Evolutionary conservation across 768 basidiomycete species (phyloP).

Genomic region (Astraeus odoratus): DNA sequence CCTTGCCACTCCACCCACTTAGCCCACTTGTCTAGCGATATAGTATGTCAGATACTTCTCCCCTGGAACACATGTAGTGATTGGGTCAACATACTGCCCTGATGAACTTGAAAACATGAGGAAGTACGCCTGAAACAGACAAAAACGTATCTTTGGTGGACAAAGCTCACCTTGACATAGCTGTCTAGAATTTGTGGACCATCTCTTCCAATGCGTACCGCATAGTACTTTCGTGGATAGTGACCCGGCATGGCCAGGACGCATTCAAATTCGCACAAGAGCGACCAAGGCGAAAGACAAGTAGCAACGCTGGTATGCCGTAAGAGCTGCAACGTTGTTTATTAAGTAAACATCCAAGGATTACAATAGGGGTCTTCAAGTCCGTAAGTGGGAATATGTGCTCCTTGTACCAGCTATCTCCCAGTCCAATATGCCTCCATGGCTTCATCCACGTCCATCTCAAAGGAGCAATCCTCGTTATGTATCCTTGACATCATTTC

Average conservation of each 20-base stretch:
- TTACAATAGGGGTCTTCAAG: not conserved
- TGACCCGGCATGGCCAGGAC: constrained; percentile 5
- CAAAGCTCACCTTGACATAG: constrained; percentile 19
- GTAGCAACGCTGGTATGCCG: not conserved
- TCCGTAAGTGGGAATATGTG: not conserved
- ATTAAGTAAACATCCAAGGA: too few species aligned
- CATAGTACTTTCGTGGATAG: constrained; percentile 24
- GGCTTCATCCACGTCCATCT: constrained; percentile 34
- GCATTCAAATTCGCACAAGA: not conserved
- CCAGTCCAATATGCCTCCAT: constrained; percentile 26
- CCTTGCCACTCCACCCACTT: constrained; percentile 27
- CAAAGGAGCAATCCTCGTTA: constrained; percentile 16
- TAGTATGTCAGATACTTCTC: not conserved
- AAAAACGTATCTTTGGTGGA: too few species aligned
- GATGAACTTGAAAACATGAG: not conserved
- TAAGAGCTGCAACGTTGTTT: too few species aligned
- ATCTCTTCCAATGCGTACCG: constrained; percentile 28
- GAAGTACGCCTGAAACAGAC: too few species aligned
- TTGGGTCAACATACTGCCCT: not conserved
- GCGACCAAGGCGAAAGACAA: not conserved
- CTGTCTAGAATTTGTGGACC: constrained; percentile 27
- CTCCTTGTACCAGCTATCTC: too few species aligned
- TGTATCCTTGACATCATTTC: constrained; percentile 5
- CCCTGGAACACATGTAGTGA: not conserved
- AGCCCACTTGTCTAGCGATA: constrained; percentile 19